phyloP scores from a whole-genome alignment of 2,329 filamentous ascomycete genomes.

The Amauroascus verrucosus region DNA sequence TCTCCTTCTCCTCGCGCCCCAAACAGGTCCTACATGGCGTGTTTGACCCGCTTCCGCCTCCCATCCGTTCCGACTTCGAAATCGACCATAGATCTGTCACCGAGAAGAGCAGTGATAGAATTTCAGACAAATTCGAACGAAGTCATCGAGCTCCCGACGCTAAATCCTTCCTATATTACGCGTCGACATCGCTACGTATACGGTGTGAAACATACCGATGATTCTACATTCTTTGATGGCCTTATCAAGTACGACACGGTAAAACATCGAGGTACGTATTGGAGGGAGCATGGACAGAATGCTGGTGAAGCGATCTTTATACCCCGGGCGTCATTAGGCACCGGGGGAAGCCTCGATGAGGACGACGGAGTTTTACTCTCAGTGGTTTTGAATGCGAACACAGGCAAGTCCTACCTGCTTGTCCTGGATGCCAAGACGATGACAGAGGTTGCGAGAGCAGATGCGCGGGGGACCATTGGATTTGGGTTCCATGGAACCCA shows the following conservation, averaged over 20 bases:
- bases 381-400: conserved; percentile 44
- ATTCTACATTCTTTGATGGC: conserved; percentile 43
- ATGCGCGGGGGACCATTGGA: conserved; percentile 39
- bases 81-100: background rate
- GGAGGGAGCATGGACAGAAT: conserved; percentile 42
- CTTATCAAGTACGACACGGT: conserved; percentile 44
- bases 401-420: conserved; percentile 44
- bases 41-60: conserved; percentile 30
- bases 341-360: conserved; percentile 27
- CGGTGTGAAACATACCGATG: conserved; percentile 36
- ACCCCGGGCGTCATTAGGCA: conserved; percentile 23
- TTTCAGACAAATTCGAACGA: conserved; percentile 20
- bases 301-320: conserved; percentile 48
- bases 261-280: conserved; percentile 33
- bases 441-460: conserved; percentile 42
- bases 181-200: conserved; percentile 43
- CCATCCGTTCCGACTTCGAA: conserved; percentile 22
- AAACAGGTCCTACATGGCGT: conserved; percentile 16
- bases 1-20: conserved; percentile 31
- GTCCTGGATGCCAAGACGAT: conserved; percentile 42
- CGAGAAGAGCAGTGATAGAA: conserved; percentile 20
- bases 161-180: conserved; percentile 39
- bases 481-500: conserved; percentile 47
- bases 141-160: conserved; percentile 41
- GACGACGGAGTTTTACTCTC: conserved; percentile 46